Percentiles rank a stretch among this genome's conserved stretches.
Conservation (phyloP, 495 filamentous ascomycete species). For the Aspergillus bridgeri region DNA sequence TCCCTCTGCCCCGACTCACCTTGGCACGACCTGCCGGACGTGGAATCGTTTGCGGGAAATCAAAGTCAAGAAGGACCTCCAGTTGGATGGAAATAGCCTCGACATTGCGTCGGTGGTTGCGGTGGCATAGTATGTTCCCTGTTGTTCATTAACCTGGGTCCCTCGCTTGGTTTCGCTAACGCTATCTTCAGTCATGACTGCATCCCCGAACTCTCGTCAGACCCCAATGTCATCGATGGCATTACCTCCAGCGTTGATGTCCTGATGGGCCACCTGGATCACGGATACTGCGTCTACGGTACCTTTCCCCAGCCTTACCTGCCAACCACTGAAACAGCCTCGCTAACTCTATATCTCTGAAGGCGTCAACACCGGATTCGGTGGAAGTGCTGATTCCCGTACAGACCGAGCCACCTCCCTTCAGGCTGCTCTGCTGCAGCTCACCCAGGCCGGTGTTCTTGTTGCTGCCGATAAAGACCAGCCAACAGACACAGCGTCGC, state of each 20-base stretch:
- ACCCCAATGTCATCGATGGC: constrained; percentile 13
- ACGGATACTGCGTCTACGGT: constrained; percentile 20
- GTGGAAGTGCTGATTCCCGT: constrained; percentile 56
- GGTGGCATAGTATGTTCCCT: constrained; percentile 13
- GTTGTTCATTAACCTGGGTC: neutral
- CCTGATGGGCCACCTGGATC: constrained; percentile 17
- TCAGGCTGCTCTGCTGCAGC: constrained; percentile 50
- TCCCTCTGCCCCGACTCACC: constrained; percentile 14
- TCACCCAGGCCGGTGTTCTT: constrained; percentile 50
- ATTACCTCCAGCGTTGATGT: constrained; percentile 17
- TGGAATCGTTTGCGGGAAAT: constrained; percentile 16
- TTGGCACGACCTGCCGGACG: constrained; percentile 13
- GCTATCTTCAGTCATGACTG: constrained; percentile 13
- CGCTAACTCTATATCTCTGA: neutral
- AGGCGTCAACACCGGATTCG: constrained; percentile 65
- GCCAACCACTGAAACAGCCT: neutral
- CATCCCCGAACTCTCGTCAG: constrained; percentile 12
- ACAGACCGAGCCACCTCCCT: constrained; percentile 36
- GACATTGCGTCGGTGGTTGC: constrained; percentile 20
- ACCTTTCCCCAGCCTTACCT: neutral
- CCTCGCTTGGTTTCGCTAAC: neutral
- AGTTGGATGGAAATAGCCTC: constrained; percentile 17
- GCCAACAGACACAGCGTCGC: neutral
- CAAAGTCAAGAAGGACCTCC: constrained; percentile 7
- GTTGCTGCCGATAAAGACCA: constrained; percentile 22